phyloP scores from a whole-genome alignment of 495 filamentous ascomycete genomes.

The Hypomontagnella submonticulosa region DNA sequence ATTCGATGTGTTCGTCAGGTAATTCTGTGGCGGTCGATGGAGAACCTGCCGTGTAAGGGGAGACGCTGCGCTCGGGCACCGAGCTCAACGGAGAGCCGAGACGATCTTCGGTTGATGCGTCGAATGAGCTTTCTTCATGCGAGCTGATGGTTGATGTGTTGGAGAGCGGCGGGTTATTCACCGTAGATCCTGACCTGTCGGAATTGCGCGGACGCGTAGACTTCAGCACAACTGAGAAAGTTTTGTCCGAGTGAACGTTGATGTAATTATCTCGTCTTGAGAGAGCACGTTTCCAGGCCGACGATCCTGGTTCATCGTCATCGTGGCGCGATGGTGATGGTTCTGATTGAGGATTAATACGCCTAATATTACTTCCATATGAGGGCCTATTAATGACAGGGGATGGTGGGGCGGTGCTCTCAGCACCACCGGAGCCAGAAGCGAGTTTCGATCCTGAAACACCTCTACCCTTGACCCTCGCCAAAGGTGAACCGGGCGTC shows the following conservation, averaged over 20 bases:
- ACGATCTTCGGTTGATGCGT: conserved; percentile 58
- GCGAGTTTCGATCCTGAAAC: conserved; percentile 61
- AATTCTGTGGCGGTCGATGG: conserved; percentile 51
- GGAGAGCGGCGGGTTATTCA: conserved; percentile 46
- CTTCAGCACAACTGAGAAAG: conserved; percentile 56
- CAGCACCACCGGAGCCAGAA: conserved; percentile 50
- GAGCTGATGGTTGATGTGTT: conserved; percentile 54
- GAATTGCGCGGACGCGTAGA: conserved; percentile 41
- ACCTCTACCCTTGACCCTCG: conserved; percentile 50
- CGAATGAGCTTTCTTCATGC: conserved; percentile 58
- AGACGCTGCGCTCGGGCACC: conserved; percentile 54
- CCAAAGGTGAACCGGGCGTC: conserved; percentile 51
- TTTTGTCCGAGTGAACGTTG: conserved; percentile 59
- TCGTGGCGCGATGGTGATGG: conserved; percentile 37
- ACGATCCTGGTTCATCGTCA: conserved; percentile 34
- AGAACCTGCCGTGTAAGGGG: conserved; percentile 46
- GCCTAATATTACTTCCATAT: conserved; percentile 47
- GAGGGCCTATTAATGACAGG: conserved; percentile 45
- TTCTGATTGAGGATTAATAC: conserved; percentile 45
- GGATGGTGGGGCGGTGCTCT: conserved; percentile 51
- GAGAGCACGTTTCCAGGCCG: conserved; percentile 42
- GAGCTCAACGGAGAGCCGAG: conserved; percentile 58
- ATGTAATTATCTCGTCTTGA: conserved; percentile 56
- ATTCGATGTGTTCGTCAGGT: conserved; percentile 54
- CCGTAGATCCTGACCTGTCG: conserved; percentile 46